Evolutionary conservation across 2,329 filamentous ascomycete species (phyloP).

Genomic region (Paracamarosporium sp.): DNA sequence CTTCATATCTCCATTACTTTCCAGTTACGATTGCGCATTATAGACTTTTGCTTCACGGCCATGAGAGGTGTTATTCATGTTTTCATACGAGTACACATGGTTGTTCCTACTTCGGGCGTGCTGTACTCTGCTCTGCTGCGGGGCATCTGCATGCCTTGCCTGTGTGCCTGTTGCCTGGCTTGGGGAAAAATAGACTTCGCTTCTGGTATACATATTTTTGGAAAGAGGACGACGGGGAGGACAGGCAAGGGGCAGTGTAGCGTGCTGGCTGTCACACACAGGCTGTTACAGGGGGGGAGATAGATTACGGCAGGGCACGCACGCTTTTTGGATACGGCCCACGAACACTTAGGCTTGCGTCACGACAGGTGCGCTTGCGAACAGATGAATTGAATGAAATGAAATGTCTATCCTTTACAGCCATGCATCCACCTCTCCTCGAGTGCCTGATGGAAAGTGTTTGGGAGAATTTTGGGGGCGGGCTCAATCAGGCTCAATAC

Average conservation of each 20-base stretch:
- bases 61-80: background rate
- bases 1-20: background rate
- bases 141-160: background rate
- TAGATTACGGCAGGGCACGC: too few species aligned
- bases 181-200: background rate
- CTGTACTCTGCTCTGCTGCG: background rate
- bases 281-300: conserved; percentile 14
- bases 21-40: background rate
- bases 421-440: background rate
- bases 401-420: background rate
- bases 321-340: background rate
- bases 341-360: conserved; percentile 2
- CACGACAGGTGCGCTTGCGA: conserved; percentile 13
- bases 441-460: background rate
- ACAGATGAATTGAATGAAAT: conserved; percentile 7
- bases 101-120: background rate
- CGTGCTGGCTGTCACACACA: conserved; percentile 1
- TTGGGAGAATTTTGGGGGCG: background rate
- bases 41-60: conserved; percentile 2
- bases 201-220: conserved; percentile 22
- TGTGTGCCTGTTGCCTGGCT: background rate
- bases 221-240: conserved; percentile 5
- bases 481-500: background rate
- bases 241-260: conserved; percentile 5
- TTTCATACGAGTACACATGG: background rate